A percentile compares a stretch with the other conserved stretches of the same genome.
These are phyloP conservation scores for Agaricus sinodeliciosus DNA, from an alignment of 768 basidiomycete genomes.

Conservation along the genomic window DNA sequence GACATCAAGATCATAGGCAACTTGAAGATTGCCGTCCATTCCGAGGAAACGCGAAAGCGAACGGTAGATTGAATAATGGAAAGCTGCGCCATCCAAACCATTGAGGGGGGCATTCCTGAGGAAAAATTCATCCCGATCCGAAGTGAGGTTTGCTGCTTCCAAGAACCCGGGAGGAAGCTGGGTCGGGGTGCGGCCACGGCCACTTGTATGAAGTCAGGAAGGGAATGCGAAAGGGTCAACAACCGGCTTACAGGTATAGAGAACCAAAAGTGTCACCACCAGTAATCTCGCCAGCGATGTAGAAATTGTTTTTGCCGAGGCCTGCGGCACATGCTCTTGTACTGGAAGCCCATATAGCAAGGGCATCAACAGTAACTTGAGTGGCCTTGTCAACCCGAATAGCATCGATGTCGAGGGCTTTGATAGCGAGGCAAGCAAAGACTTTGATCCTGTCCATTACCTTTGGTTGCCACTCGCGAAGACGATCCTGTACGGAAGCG, in stretches of 20 bases:
- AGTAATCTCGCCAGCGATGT: constrained; percentile 89
- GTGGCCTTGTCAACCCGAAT: constrained; percentile 96
- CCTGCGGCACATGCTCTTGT: constrained; percentile 69
- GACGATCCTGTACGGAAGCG: constrained; percentile 93
- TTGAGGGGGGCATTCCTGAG: constrained; percentile 57
- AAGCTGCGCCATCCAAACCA: constrained; percentile 75
- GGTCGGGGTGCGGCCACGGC: constrained; percentile 80
- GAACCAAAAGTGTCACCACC: constrained; percentile 90
- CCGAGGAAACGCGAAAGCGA: constrained; percentile 81
- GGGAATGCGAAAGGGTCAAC: not conserved
- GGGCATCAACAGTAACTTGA: constrained; percentile 79
- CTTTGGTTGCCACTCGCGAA: constrained; percentile 82
- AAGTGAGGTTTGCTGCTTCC: constrained; percentile 60
- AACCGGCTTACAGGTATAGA: constrained; percentile 63
- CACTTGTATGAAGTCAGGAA: constrained; percentile 33
- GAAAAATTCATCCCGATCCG: constrained; percentile 65
- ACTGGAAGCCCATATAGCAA: constrained; percentile 66
- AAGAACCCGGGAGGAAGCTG: constrained; percentile 65
- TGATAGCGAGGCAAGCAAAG: constrained; percentile 84
- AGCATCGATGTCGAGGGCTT: constrained; percentile 84
- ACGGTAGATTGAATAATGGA: constrained; percentile 94
- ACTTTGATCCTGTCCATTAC: constrained; percentile 73
- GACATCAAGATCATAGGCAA: constrained; percentile 76
- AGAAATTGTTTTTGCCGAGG: constrained; percentile 81
- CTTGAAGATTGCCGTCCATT: constrained; percentile 92